Percentiles rank a stretch among this genome's conserved stretches.
phyloP scores from a whole-genome alignment of 1,284 basidiomycete genomes.

The Trametes sp. region DNA sequence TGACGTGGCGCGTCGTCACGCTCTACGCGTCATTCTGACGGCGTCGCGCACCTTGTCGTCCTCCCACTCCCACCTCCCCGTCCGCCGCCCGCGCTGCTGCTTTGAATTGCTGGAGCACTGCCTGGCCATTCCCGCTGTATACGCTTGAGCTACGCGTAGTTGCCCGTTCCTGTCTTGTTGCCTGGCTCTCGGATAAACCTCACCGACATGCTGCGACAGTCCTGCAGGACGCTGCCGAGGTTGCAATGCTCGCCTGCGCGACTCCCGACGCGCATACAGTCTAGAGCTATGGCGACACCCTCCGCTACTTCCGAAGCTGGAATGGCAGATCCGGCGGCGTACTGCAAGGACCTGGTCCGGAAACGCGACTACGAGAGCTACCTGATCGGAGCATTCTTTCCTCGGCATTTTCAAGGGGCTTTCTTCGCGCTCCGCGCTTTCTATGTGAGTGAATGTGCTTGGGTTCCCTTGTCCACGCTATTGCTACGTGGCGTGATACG shows the following conservation, averaged over 20 bases:
- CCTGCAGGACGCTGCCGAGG: not conserved
- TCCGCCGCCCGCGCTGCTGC: not conserved
- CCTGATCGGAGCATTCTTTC: slow-evolving; percentile 82
- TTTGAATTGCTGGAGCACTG: not conserved
- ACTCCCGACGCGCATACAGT: not conserved
- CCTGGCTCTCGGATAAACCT: not conserved
- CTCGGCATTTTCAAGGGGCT: slow-evolving; percentile 65
- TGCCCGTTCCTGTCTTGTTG: too few species aligned
- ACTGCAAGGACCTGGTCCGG: slow-evolving; percentile 73
- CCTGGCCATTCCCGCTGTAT: too few species aligned
- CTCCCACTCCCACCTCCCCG: not conserved
- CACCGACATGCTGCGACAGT: slow-evolving; percentile 10
- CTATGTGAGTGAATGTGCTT: slow-evolving; percentile 65
- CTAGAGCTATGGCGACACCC: slow-evolving; percentile 22
- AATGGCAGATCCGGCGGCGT: slow-evolving; percentile 55
- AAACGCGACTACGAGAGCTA: slow-evolving; percentile 87
- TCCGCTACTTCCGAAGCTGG: slow-evolving; percentile 34
- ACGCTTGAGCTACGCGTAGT: too few species aligned
- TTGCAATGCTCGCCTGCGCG: not conserved
- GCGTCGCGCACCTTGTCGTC: not conserved
- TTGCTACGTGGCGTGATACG: not conserved
- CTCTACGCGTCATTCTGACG: slow-evolving; percentile 9
- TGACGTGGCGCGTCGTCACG: slow-evolving; percentile 24
- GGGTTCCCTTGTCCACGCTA: not conserved
- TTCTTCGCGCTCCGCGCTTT: slow-evolving; percentile 90